phyloP scores from a whole-genome alignment of 2,329 filamentous ascomycete species.

The Rutstroemia sp. region DNA sequence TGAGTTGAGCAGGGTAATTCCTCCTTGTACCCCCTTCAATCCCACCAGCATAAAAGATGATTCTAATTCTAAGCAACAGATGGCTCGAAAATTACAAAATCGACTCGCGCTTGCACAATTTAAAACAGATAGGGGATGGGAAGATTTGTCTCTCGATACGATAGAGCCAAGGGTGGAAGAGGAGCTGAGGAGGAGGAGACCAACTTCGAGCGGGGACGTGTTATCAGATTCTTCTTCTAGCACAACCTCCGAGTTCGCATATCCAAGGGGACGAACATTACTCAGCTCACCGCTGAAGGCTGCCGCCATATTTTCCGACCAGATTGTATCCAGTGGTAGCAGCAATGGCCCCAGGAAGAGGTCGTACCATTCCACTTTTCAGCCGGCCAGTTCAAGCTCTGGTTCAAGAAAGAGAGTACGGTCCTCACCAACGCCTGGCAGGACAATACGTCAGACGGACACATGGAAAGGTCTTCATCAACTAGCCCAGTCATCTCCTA shows the following conservation, averaged over 20 bases:
- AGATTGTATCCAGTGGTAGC: slow-evolving; percentile 62
- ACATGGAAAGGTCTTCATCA: slow-evolving; percentile 75
- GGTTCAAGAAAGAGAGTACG: slow-evolving; percentile 61
- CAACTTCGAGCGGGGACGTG: slow-evolving; percentile 59
- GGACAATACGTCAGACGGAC: slow-evolving; percentile 46
- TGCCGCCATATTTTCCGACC: slow-evolving; percentile 71
- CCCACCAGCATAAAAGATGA: not conserved
- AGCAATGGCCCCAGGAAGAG: slow-evolving; percentile 60
- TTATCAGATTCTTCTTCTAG: slow-evolving; percentile 77
- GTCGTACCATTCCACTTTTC: slow-evolving; percentile 51
- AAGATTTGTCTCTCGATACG: slow-evolving; percentile 77
- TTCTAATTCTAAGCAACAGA: slow-evolving; percentile 47
- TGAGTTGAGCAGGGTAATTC: slow-evolving; percentile 65
- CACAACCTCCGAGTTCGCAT: slow-evolving; percentile 69
- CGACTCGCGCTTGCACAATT: slow-evolving; percentile 92
- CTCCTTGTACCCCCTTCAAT: slow-evolving; percentile 6
- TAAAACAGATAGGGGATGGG: slow-evolving; percentile 94
- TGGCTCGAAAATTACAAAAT: slow-evolving; percentile 87
- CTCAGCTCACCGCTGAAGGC: slow-evolving; percentile 83
- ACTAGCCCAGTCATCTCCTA: slow-evolving; percentile 78
- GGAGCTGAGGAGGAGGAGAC: slow-evolving; percentile 60
- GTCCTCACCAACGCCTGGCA: slow-evolving; percentile 52
- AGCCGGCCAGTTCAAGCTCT: slow-evolving; percentile 40
- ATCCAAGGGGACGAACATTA: slow-evolving; percentile 46
- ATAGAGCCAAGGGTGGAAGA: slow-evolving; percentile 81